Percentiles rank a stretch among this genome's conserved stretches.
Conservation (phyloP, 768 basidiomycete species). For the Clitopilus passeckerianus region DNA sequence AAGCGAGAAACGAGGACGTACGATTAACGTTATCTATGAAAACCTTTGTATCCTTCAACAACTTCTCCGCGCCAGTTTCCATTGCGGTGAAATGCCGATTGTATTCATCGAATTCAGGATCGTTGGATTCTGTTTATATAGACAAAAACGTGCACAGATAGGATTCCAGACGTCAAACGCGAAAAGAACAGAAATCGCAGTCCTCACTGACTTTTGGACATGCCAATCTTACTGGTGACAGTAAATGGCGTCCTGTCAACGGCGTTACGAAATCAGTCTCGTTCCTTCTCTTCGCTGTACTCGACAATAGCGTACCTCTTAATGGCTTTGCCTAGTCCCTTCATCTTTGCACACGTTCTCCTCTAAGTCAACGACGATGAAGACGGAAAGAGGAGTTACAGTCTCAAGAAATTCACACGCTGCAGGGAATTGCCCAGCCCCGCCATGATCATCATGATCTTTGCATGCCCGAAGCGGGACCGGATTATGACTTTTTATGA, state of each 20-base stretch:
- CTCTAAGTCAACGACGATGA: background rate
- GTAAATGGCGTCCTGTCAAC: conserved; percentile 79
- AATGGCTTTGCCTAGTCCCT: conserved; percentile 76
- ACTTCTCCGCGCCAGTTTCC: conserved; percentile 81
- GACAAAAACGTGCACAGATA: background rate
- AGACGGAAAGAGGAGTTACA: background rate
- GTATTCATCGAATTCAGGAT: conserved; percentile 89
- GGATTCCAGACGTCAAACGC: conserved; percentile 1
- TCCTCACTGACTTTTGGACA: conserved; percentile 77
- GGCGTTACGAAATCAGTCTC: background rate
- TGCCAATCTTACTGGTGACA: conserved; percentile 82
- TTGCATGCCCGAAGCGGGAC: background rate
- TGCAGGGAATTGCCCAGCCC: background rate
- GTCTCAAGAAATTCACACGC: background rate
- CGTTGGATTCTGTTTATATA: conserved; percentile 54
- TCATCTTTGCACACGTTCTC: conserved; percentile 43
- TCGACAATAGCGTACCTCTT: conserved; percentile 47
- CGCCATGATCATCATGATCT: background rate
- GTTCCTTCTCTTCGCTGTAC: background rate
- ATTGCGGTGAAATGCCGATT: conserved; percentile 71
- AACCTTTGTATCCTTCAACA: conserved; percentile 86
- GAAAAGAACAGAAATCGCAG: background rate
- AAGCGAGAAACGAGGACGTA: conserved; percentile 27
- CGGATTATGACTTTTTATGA: background rate
- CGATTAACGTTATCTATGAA: conserved; percentile 82